Evolutionary conservation across 192 early-diverging fungal genomes (phyloP).

Genomic region (Backusella mclennaniae): DNA sequence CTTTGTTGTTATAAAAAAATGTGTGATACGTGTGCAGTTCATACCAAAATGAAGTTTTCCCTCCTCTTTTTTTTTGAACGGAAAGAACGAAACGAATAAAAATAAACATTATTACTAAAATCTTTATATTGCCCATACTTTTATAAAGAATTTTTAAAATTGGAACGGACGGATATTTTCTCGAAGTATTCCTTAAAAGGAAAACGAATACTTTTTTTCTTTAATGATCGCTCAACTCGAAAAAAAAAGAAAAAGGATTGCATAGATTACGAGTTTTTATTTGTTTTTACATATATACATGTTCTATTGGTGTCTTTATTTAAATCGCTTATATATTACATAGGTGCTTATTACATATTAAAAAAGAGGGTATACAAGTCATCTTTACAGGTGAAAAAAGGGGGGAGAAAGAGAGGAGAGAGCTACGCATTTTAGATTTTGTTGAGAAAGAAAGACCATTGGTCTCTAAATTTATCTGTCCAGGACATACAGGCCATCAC

Average conservation of each 20-base stretch:
- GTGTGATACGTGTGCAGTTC: background rate
- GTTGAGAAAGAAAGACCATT: constrained; percentile 24
- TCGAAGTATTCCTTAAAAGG: background rate
- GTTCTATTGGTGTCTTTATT: background rate
- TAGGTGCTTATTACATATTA: background rate
- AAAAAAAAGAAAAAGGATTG: background rate
- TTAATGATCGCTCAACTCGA: background rate
- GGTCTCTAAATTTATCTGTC: constrained; percentile 41
- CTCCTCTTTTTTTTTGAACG: background rate
- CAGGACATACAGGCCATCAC: constrained; percentile 43
- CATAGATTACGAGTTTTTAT: background rate
- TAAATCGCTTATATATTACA: constrained; percentile 1
- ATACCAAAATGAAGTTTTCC: background rate
- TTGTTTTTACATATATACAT: constrained; percentile 2
- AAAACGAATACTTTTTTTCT: background rate
- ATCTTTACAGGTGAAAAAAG: background rate
- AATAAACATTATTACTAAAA: no score
- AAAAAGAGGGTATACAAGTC: background rate
- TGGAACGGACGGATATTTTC: background rate
- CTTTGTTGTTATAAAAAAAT: background rate
- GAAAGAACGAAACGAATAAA: background rate
- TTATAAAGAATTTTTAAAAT: background rate
- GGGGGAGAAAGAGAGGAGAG: background rate
- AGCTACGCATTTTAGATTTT: background rate
- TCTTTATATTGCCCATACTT: no score